Evolutionary conservation across 768 basidiomycete species (phyloP), one percentile per base, ranked within the genome.

Genomic region (Dentipellis fragilis): DNA sequence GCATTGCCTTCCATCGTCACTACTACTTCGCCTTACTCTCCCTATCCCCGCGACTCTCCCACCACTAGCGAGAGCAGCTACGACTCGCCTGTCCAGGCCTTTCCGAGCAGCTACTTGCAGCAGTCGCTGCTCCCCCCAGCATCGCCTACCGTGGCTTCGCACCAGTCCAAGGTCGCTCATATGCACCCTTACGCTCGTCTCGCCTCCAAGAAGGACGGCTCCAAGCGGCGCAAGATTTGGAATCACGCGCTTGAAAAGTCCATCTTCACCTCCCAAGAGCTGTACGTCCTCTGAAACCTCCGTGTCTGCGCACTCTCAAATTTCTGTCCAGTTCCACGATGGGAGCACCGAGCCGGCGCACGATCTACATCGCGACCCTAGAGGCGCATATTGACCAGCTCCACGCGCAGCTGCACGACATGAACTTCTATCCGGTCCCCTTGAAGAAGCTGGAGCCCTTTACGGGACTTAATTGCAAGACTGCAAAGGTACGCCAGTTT

Each of bases 141-240:
- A 37, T 17, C 39, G 42, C 39, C 17, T 47, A 39, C 34, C 49
- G 8, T 49, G 23, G 36, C 14, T 45, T 37, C 54, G 56, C 38
- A 45, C 9, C 54, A 49, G 22, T 58, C 57, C 39, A 38, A 61
- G 51, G 50, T 71, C 49, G 64, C 68, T 56, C 75, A 85, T 55
- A 70, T 77, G 0, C 84, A 86, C 58, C 85, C 85, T 0, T 87
- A 87, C 58, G 82, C 85, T 5, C 80, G 85, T 55, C 75, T 87
- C 10, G 78, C 80, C 59, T 82, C 83, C 3, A 83, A 81, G 64
- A 63, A 66, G 56, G 76, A 79, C 49, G 77, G 77, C 49, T 73
- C 77, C 5, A 87, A 87, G 68, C 80, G 83, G 3, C 77, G 86
- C 16, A 84, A 81, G 64, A 84, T 85, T 14, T 89, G 87, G 87